Evolutionary conservation across 441 rosid genomes (phyloP).

Genomic region (Croton laevigatus): DNA sequence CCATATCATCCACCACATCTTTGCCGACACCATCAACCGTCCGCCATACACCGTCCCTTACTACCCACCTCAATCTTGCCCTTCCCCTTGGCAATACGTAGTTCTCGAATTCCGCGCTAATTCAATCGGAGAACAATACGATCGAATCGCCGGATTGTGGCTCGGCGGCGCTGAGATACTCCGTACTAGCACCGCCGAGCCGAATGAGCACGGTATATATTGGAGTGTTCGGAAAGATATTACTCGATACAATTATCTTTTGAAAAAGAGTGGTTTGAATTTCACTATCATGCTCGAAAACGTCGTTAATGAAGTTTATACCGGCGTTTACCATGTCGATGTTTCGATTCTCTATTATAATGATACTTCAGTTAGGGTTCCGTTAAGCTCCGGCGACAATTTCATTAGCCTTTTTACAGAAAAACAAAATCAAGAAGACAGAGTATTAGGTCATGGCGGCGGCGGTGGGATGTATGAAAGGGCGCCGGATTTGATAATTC

Average conservation of each 20-base stretch:
- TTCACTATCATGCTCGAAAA: conserved; percentile 85
- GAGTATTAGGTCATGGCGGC: conserved; percentile 5
- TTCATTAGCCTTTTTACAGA: neutral
- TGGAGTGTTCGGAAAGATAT: conserved; percentile 78
- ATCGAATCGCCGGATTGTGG: conserved; percentile 74
- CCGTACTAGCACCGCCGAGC: conserved; percentile 89
- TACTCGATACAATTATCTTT: conserved; percentile 61
- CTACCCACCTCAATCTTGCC: conserved; percentile 52
- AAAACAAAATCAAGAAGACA: neutral
- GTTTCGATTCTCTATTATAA: conserved; percentile 56
- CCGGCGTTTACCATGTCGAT: conserved; percentile 70
- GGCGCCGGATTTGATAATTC: conserved; percentile 68
- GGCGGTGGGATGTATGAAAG: conserved; percentile 18
- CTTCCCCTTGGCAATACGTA: conserved; percentile 63
- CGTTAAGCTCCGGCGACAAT: conserved; percentile 11
- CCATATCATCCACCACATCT: conserved; percentile 60
- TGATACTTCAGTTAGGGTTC: conserved; percentile 22
- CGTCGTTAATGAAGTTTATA: conserved; percentile 59
- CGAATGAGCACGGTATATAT: conserved; percentile 55
- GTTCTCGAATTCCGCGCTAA: conserved; percentile 49
- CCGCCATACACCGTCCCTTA: conserved; percentile 68
- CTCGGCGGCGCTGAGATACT: conserved; percentile 79
- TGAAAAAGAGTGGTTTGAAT: conserved; percentile 34
- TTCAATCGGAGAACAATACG: conserved; percentile 67
- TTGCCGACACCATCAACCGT: conserved; percentile 59